A percentile compares a stretch with the other conserved stretches of the same genome.
Evolutionary conservation across 2,329 filamentous ascomycete genomes (phyloP).

Genomic region (Fusarium nanum): DNA sequence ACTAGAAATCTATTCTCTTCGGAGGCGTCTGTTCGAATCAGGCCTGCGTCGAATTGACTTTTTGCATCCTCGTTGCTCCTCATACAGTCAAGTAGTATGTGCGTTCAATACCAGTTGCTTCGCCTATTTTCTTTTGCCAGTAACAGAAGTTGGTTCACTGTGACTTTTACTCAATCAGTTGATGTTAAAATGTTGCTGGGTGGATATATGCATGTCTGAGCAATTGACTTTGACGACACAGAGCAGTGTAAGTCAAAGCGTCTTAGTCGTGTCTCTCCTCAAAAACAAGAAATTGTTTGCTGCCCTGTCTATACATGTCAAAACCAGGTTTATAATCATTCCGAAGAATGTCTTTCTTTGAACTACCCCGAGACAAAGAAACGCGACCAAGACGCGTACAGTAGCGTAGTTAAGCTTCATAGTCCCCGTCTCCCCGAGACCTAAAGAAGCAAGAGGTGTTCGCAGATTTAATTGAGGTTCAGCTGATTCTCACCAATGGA

Average conservation of each 20-base stretch:
- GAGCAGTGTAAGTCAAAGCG: background rate
- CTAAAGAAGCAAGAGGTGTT: background rate
- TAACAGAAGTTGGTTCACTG: too few relatives aligned
- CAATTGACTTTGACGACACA: background rate
- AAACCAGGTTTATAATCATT: background rate
- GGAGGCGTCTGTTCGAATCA: constrained; percentile 48
- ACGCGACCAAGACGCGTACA: constrained; percentile 19
- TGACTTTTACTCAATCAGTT: background rate
- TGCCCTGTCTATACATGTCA: background rate
- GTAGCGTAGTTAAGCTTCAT: constrained; percentile 1
- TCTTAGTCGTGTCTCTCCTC: background rate
- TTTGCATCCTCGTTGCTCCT: background rate
- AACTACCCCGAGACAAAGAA: constrained; percentile 10
- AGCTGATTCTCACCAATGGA: constrained; percentile 23
- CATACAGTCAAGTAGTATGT: background rate
- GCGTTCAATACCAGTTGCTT: background rate
- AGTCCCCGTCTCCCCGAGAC: constrained; percentile 15
- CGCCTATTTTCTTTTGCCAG: constrained; percentile 12
- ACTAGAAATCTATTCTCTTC: constrained; percentile 48
- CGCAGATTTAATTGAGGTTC: constrained; percentile 5
- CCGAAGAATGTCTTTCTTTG: background rate
- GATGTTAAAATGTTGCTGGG: constrained; percentile 9
- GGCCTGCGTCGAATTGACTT: constrained; percentile 40
- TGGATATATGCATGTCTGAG: background rate
- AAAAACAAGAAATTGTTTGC: constrained; percentile 1